Evolutionary conservation across 163 green algal species (phyloP).

Genomic region (Scenedesmus sp.): DNA sequence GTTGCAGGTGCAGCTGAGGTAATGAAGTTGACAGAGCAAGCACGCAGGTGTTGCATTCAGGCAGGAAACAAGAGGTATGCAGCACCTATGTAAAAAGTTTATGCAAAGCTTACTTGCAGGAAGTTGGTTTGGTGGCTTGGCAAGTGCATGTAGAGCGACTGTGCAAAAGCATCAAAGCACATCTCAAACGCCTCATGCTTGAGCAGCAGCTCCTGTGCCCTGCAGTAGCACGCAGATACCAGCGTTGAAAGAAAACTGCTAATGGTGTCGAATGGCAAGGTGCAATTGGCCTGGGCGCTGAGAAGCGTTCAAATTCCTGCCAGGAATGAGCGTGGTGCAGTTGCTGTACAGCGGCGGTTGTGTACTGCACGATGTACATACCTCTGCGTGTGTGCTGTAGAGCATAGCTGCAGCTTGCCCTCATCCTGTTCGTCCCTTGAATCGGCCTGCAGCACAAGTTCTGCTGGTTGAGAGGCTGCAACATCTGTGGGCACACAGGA

Average conservation of each 20-base stretch:
- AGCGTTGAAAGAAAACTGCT: too few species aligned
- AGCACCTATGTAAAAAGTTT: not conserved
- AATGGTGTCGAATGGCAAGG: not conserved
- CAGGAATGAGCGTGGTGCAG: not conserved
- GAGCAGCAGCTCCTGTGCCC: constrained; percentile 9
- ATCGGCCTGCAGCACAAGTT: not conserved
- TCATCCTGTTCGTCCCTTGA: not conserved
- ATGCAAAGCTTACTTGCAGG: not conserved
- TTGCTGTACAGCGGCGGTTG: not conserved
- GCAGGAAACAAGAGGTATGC: not conserved
- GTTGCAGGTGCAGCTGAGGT: not conserved
- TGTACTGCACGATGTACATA: not conserved
- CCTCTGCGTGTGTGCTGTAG: not conserved
- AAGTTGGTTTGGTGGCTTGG: not conserved
- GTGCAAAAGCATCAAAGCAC: constrained; percentile 27
- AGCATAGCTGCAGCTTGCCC: not conserved
- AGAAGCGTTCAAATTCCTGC: not conserved
- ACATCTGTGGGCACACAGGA: not conserved
- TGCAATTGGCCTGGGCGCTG: not conserved
- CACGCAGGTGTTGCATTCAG: not conserved
- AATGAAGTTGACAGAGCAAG: not conserved
- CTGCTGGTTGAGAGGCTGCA: not conserved
- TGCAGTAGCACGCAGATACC: not conserved
- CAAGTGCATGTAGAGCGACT: not conserved
- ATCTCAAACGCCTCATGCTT: constrained; percentile 19